phyloP scores from a whole-genome alignment of 1,139 yeast genomes.

The Dujonia santamariae region DNA sequence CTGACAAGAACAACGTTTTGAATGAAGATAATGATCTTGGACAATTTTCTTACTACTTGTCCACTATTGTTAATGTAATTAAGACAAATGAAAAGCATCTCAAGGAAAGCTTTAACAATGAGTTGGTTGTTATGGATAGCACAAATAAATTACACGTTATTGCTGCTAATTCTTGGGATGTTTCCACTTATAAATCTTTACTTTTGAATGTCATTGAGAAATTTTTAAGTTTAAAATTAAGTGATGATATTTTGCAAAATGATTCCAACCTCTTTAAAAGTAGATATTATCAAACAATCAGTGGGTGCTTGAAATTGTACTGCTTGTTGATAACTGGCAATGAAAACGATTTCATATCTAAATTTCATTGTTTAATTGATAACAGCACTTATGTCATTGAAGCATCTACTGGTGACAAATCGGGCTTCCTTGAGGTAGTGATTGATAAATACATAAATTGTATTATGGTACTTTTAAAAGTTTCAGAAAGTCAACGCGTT shows the following conservation, averaged over 20 bases:
- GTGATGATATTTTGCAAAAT: constrained; percentile 10
- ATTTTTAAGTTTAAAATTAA: constrained; percentile 29
- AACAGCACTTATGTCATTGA: constrained; percentile 22
- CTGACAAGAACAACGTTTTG: constrained; percentile 5
- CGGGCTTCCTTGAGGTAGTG: constrained; percentile 26
- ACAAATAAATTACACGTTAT: constrained; percentile 35
- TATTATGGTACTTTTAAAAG: constrained; percentile 28
- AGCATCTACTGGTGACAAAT: constrained; percentile 8
- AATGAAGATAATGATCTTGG: constrained; percentile 51
- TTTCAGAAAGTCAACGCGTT: constrained; percentile 29
- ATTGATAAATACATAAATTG: constrained; percentile 27
- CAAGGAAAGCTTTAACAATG: constrained; percentile 48
- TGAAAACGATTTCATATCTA: constrained; percentile 47
- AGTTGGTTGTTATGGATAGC: constrained; percentile 53
- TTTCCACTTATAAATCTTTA: constrained; percentile 62
- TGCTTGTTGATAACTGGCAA: constrained; percentile 51
- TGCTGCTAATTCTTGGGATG: constrained; percentile 44
- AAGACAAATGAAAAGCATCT: constrained; percentile 39
- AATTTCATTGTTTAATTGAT: constrained; percentile 27
- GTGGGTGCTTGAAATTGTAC: constrained; percentile 38
- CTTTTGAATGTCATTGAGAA: constrained; percentile 45
- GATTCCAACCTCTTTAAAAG: constrained; percentile 14
- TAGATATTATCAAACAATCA: constrained; percentile 27
- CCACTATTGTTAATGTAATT: constrained; percentile 50
- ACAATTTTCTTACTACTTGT: constrained; percentile 55